phyloP scores from a whole-genome alignment of 805 yeast species.

The Novakomyces olei region DNA sequence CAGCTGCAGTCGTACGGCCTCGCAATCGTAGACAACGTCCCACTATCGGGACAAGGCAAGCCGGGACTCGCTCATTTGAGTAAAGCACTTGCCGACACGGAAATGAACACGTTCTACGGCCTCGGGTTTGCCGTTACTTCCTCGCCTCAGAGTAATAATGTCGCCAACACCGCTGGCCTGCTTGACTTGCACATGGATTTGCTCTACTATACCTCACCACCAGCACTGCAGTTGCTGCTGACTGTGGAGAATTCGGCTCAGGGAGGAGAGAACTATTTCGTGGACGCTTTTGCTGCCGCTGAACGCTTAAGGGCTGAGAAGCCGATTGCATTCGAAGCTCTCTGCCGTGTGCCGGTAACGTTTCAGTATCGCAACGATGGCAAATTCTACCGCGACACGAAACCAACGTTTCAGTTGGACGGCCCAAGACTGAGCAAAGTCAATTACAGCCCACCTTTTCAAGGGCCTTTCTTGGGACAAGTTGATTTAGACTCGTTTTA shows the following conservation, averaged over 20 bases:
- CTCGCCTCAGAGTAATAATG: conserved; percentile 33
- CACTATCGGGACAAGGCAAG: conserved; percentile 30
- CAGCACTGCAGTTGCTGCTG: conserved; percentile 54
- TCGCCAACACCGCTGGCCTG: conserved; percentile 42
- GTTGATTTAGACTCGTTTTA: conserved; percentile 22
- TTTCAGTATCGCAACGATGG: conserved; percentile 44
- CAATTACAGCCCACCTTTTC: conserved; percentile 66
- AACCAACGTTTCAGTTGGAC: conserved; percentile 43
- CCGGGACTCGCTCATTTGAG: conserved; percentile 20
- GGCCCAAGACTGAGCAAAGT: conserved; percentile 28
- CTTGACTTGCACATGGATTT: conserved; percentile 63
- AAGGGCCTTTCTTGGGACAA: conserved; percentile 46
- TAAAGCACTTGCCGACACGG: conserved; percentile 39
- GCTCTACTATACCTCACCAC: conserved; percentile 57
- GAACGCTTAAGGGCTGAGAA: conserved; percentile 31
- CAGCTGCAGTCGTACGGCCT: conserved; percentile 36
- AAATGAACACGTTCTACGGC: conserved; percentile 53
- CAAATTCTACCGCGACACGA: conserved; percentile 35
- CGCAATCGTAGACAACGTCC: conserved; percentile 20
- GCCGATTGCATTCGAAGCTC: conserved; percentile 39
- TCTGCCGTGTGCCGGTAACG: conserved; percentile 40
- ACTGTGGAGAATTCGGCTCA: conserved; percentile 21
- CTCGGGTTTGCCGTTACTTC: conserved; percentile 43
- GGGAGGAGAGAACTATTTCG: conserved; percentile 51
- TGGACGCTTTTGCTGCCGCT: conserved; percentile 50